Conservation (phyloP, 2,329 filamentous ascomycete genomes). For the Westerdykella aurantiaca region DNA sequence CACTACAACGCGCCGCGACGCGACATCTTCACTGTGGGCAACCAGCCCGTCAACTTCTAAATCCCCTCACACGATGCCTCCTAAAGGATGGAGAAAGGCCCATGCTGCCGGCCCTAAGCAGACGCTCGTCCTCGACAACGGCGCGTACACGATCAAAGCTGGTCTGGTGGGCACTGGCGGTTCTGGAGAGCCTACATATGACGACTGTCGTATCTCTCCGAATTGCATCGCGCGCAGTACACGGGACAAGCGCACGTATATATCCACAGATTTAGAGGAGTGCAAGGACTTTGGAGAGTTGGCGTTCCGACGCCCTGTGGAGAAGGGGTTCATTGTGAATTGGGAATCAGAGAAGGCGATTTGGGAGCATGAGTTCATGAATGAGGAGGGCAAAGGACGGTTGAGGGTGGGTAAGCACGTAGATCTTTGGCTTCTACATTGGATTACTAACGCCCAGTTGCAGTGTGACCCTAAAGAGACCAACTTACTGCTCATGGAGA, state of each 20-base stretch:
- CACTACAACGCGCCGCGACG: neutral
- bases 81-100: conserved; percentile 27
- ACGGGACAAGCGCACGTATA: conserved; percentile 70
- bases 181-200: conserved; percentile 26
- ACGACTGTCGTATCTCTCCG: conserved; percentile 63
- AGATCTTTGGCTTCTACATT: neutral
- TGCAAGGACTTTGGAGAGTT: conserved; percentile 89
- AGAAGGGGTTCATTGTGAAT: conserved; percentile 91
- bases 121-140: conserved; percentile 90
- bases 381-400: conserved; percentile 61
- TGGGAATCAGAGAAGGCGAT: conserved; percentile 96
- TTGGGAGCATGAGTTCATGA: conserved; percentile 86
- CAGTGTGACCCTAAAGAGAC: conserved; percentile 72
- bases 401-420: conserved; percentile 42
- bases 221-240: conserved; percentile 81
- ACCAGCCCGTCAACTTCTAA: neutral
- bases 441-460: neutral
- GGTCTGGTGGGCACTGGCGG: conserved; percentile 53
- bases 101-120: conserved; percentile 14
- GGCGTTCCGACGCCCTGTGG: conserved; percentile 78
- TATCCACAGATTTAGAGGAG: conserved; percentile 69
- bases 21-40: neutral
- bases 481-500: conserved; percentile 78
- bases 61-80: conserved; percentile 18
- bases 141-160: conserved; percentile 84